phyloP scores from a whole-genome alignment of 192 early-diverging fungal species.

The Entophlyctis luteolus region DNA sequence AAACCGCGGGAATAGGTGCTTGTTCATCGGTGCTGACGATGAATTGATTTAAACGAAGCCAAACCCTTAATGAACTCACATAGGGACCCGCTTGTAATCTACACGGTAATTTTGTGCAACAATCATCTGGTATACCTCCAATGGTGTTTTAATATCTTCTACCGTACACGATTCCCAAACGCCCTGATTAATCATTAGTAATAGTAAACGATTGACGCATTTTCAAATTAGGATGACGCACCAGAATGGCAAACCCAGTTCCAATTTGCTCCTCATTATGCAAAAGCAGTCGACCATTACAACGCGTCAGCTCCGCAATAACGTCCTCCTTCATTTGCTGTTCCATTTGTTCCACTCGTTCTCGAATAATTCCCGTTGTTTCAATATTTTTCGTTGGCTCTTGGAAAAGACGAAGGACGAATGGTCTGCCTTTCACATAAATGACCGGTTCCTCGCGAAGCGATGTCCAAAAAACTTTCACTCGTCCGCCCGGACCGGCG shows the following conservation, averaged over 20 bases:
- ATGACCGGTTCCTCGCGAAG: conserved; percentile 64
- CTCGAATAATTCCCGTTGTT: conserved; percentile 58
- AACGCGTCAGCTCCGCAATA: conserved; percentile 46
- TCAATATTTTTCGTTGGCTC: conserved; percentile 65
- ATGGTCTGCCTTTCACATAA: conserved; percentile 58
- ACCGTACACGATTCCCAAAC: conserved; percentile 56
- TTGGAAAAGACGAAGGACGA: conserved; percentile 56
- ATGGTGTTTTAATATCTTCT: conserved; percentile 55
- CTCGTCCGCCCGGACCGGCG: conserved; percentile 46
- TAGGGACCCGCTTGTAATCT: conserved; percentile 58
- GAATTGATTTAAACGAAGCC: conserved; percentile 3
- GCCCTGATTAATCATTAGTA: conserved; percentile 11
- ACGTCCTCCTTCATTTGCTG: conserved; percentile 56
- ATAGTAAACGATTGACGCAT: neutral
- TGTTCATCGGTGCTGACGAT: conserved; percentile 59
- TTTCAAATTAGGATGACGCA: conserved; percentile 5
- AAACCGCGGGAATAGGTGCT: conserved; percentile 66
- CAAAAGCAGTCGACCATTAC: conserved; percentile 50
- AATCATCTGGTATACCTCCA: conserved; percentile 55
- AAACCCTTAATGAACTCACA: conserved; percentile 31
- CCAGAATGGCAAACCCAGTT: conserved; percentile 47
- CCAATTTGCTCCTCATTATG: conserved; percentile 52
- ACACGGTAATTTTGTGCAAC: conserved; percentile 51
- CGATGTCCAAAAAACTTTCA: conserved; percentile 57
- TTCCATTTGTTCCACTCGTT: conserved; percentile 66